A percentile compares a stretch with the other conserved stretches of the same genome.
phyloP scores from a whole-genome alignment of 2,329 filamentous ascomycete genomes.

The Xylariaceae sp. region DNA sequence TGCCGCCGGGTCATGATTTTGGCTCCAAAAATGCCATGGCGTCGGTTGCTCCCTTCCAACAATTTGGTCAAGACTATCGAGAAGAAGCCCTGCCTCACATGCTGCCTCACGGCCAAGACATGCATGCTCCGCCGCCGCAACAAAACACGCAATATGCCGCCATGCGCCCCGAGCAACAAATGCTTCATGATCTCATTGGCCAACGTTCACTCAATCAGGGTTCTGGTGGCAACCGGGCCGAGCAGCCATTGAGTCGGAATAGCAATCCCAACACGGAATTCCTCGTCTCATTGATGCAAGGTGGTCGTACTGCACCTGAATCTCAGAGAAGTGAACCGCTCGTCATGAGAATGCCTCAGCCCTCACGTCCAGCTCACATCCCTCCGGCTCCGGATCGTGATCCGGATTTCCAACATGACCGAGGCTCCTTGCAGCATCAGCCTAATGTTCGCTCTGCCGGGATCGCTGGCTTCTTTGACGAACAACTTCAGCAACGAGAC shows the following conservation, averaged over 20 bases:
- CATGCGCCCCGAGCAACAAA: slow-evolving; percentile 50
- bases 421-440: slow-evolving; percentile 33
- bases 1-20: slow-evolving; percentile 28
- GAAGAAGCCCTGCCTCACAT: slow-evolving; percentile 41
- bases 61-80: slow-evolving; percentile 42
- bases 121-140: slow-evolving; percentile 46
- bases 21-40: slow-evolving; percentile 37
- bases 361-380: slow-evolving; percentile 45
- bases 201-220: slow-evolving; percentile 53
- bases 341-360: slow-evolving; percentile 49
- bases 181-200: slow-evolving; percentile 55
- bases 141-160: slow-evolving; percentile 44
- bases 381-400: slow-evolving; percentile 46
- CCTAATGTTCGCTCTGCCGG: slow-evolving; percentile 29
- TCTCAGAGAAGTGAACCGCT: slow-evolving; percentile 48
- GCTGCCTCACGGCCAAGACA: slow-evolving; percentile 45
- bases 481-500: slow-evolving; percentile 46
- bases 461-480: slow-evolving; percentile 51
- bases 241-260: slow-evolving; percentile 38
- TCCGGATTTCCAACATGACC: slow-evolving; percentile 41
- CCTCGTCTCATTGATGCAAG: slow-evolving; percentile 76
- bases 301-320: slow-evolving; percentile 44
- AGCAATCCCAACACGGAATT: slow-evolving; percentile 72
- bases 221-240: slow-evolving; percentile 44
- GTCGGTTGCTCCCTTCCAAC: slow-evolving; percentile 46